These are phyloP conservation scores for Colletotrichum theobromicola DNA, from an alignment of 2,329 filamentous ascomycete genomes.

Conservation along the genomic window DNA sequence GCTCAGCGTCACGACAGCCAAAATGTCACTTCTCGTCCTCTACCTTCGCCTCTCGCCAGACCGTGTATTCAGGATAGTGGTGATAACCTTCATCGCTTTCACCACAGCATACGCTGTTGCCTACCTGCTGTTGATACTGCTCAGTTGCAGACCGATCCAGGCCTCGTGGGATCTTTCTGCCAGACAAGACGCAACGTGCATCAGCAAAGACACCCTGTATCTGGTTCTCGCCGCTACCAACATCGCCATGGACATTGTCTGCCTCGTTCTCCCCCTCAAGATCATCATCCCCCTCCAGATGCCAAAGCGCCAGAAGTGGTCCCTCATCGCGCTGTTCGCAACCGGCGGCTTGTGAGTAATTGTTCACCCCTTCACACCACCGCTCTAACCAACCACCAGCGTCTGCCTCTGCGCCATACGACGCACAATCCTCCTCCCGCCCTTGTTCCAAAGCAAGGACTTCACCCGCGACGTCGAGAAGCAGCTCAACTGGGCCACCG, in stretches of 20 bases:
- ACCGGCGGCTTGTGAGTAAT: constrained; percentile 12
- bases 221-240: constrained; percentile 13
- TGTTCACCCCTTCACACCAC: accelerated
- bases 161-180: constrained; percentile 11
- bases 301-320: constrained; percentile 10
- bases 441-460: constrained; percentile 26
- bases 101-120: constrained; percentile 34
- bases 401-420: constrained; percentile 36
- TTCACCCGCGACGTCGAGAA: constrained; percentile 31
- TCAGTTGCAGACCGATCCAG: constrained; percentile 5
- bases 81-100: constrained; percentile 30
- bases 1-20: constrained; percentile 19
- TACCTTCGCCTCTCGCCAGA: constrained; percentile 28
- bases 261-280: constrained; percentile 10
- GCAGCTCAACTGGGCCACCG: constrained; percentile 34
- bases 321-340: constrained; percentile 14
- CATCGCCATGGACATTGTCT: constrained; percentile 19
- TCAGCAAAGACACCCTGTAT: constrained; percentile 9
- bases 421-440: constrained; percentile 30
- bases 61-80: constrained; percentile 33
- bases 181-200: not conserved
- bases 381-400: constrained; percentile 15
- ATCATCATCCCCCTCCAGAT: constrained; percentile 20
- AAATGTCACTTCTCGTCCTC: constrained; percentile 18
- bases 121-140: constrained; percentile 22